Conservation (phyloP, 208 protist genomes). For the Leishmania major region DNA sequence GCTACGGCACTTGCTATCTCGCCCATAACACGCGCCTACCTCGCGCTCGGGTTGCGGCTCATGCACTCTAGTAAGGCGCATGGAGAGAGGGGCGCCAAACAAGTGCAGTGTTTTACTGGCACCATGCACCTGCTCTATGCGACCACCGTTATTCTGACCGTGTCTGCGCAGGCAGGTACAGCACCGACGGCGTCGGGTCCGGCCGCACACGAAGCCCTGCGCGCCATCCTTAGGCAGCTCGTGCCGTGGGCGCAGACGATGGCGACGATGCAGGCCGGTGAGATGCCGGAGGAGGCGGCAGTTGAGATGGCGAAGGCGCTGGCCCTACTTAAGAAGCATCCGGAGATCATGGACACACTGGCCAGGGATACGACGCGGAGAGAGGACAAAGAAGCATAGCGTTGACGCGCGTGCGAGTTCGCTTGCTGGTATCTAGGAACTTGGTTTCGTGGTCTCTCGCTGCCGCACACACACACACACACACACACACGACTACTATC, state of each 20-base stretch:
- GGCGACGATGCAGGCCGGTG: neutral
- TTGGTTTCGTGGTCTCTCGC: neutral
- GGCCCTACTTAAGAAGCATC: constrained; percentile 17
- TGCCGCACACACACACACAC: neutral
- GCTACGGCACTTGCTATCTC: neutral
- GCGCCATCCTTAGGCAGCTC: neutral
- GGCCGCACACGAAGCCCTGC: neutral
- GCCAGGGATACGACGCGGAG: neutral
- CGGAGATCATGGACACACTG: constrained; percentile 6
- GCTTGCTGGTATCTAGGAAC: neutral
- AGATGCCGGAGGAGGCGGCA: constrained; percentile 12
- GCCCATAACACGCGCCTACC: constrained; percentile 5
- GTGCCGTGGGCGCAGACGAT: constrained; percentile 14
- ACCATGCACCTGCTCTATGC: constrained; percentile 5
- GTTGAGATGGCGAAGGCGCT: constrained; percentile 4
- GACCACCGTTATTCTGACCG: neutral
- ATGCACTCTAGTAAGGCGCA: neutral
- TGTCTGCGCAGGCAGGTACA: no score
- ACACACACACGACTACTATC: neutral
- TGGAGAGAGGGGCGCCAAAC: neutral
- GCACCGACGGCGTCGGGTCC: neutral
- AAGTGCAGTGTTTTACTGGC: neutral
- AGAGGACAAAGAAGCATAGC: neutral
- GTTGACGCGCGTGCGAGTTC: neutral
- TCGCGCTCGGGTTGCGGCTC: neutral